Evolutionary conservation across 1,284 basidiomycete species (phyloP), one percentile per base, ranked within the genome.

Genomic region (Fistulina hepatica): DNA sequence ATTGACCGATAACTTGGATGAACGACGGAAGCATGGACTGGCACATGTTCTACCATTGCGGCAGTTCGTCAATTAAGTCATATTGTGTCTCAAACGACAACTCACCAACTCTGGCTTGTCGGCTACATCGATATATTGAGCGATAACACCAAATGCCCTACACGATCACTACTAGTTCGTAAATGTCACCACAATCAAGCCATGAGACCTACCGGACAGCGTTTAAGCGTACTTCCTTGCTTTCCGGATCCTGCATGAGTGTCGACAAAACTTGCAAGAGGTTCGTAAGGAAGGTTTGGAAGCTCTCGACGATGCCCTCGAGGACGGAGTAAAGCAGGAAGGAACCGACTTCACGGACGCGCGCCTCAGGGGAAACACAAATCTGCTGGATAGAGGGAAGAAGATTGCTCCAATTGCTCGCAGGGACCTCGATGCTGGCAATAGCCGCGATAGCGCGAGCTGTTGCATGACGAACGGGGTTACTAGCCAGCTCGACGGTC

Each of bases 381-480:
- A 89, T 81, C 48, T 81, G 70, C 53, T 85, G 76, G 40, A 98
- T 75, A 69, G 89, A 93, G 4, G 89, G 88, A 23, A 98, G 73
- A 33, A 98, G 81, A 42, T 81, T 71, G 3, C 81, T 74, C 95
- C 95, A 98, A 46, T 78, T 74, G 44, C 80, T 75, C 41, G 73
- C 59, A 19, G 85, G 78, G 43, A 97, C 73, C 59, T 98, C 95
- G 53, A 90, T 75, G 46, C 80, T 74, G 25, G 94, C 95, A 60
- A 98, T 88, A 43, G 91, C 85, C 34, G 93, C 88, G 46, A 98
- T 78, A 44, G 95, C 86, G 39, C 94, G 88, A 20, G 93, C 88
- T 39, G 86, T 77, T 10, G 90, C 81, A 58, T 91, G 88, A 44
- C 89, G 85, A 46, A 92, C 89, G 41, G 91, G 77, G 44, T 85